These are phyloP conservation scores for Buxus sempervirens DNA, from an alignment of 164 flowering plant species.

Conservation along the genomic window DNA sequence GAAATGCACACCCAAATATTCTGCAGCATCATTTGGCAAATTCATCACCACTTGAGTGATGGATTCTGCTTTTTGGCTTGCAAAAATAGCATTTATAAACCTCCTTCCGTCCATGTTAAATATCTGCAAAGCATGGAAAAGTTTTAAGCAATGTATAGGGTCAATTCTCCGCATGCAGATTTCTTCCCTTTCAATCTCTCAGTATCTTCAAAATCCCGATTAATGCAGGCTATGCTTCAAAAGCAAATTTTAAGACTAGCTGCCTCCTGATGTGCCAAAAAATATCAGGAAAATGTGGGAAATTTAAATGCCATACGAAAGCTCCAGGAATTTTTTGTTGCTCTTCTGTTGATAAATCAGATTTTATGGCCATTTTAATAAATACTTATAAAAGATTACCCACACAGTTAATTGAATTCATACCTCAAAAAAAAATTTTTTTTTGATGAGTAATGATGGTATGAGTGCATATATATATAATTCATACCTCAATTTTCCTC, in stretches of 20 bases:
- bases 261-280: too few species aligned
- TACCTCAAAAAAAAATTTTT: too few species aligned
- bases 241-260: too few species aligned
- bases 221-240: too few species aligned
- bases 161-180: not conserved
- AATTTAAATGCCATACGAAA: too few species aligned
- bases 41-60: constrained; percentile 96
- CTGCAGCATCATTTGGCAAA: constrained; percentile 83
- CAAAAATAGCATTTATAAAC: constrained; percentile 67
- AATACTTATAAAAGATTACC: too few species aligned
- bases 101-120: constrained; percentile 97
- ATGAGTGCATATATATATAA: not conserved
- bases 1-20: constrained; percentile 60
- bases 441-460: not conserved
- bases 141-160: not conserved
- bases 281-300: too few species aligned
- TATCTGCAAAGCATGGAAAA: constrained; percentile 36
- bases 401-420: too few species aligned
- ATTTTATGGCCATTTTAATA: too few species aligned
- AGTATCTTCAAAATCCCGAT: too few species aligned
- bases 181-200: not conserved
- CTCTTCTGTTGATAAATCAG: too few species aligned
- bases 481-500: constrained; percentile 71
- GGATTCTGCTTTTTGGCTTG: constrained; percentile 43
- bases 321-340: too few species aligned